phyloP scores from a whole-genome alignment of 1,284 basidiomycete genomes.

The Golubevia sp. region DNA sequence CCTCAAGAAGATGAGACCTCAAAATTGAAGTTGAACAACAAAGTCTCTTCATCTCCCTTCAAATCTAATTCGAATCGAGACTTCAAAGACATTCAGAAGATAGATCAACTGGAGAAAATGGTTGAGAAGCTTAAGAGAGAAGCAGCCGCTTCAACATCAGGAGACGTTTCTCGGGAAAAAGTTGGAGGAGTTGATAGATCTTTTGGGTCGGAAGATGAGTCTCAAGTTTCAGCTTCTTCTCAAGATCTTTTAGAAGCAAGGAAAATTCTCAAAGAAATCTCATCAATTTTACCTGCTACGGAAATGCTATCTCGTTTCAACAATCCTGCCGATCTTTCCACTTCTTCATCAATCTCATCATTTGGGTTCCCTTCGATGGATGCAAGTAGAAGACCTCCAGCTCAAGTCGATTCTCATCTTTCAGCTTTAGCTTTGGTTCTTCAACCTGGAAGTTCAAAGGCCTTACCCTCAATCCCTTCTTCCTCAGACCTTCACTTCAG shows the following conservation, averaged over 20 bases:
- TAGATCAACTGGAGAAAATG: background rate
- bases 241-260: background rate
- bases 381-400: background rate
- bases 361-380: too few species aligned
- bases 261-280: background rate
- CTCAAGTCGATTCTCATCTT: too few species aligned
- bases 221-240: background rate
- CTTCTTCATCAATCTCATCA: background rate
- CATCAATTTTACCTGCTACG: background rate
- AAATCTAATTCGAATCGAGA: too few species aligned
- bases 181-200: too few species aligned
- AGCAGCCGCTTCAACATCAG: background rate
- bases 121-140: background rate
- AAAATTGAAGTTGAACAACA: too few species aligned
- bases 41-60: too few species aligned
- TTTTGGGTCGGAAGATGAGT: background rate
- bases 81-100: background rate
- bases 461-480: background rate
- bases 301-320: background rate
- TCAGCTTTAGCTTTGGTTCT: too few species aligned
- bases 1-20: too few species aligned
- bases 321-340: background rate
- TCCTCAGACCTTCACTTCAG: background rate
- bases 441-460: background rate
- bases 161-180: too few species aligned